These are phyloP conservation scores for Isatis lusitanica DNA, from an alignment of 441 rosid genomes.

Conservation along the genomic window DNA sequence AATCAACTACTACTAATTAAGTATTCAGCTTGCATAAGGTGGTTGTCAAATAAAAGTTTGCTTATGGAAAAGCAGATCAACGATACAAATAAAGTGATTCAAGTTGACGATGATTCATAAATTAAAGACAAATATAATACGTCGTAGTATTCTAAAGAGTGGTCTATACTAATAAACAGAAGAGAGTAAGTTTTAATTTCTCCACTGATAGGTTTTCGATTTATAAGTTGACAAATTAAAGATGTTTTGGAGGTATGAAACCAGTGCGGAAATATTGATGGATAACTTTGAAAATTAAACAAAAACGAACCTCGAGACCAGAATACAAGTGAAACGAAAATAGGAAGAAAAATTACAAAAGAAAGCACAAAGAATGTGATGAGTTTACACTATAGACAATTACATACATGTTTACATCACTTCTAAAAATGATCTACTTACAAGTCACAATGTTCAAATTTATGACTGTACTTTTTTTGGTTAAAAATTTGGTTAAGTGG, in stretches of 20 bases:
- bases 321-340: neutral
- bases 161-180: too few species aligned
- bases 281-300: neutral
- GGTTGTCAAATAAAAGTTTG: neutral
- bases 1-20: neutral
- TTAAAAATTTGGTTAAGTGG: neutral
- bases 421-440: constrained; percentile 25
- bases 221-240: neutral
- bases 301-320: neutral
- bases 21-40: too few species aligned
- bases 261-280: neutral
- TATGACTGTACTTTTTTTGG: neutral
- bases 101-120: neutral
- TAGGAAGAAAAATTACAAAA: neutral
- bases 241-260: neutral
- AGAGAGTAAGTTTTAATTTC: neutral
- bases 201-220: neutral
- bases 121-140: too few species aligned
- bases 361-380: constrained; percentile 3
- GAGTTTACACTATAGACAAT: constrained; percentile 29
- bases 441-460: constrained; percentile 24
- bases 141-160: too few species aligned
- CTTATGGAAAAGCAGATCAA: neutral
- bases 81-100: neutral
- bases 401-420: neutral